phyloP scores from a whole-genome alignment of 2,329 filamentous ascomycete species.

The Claviceps capensis region DNA sequence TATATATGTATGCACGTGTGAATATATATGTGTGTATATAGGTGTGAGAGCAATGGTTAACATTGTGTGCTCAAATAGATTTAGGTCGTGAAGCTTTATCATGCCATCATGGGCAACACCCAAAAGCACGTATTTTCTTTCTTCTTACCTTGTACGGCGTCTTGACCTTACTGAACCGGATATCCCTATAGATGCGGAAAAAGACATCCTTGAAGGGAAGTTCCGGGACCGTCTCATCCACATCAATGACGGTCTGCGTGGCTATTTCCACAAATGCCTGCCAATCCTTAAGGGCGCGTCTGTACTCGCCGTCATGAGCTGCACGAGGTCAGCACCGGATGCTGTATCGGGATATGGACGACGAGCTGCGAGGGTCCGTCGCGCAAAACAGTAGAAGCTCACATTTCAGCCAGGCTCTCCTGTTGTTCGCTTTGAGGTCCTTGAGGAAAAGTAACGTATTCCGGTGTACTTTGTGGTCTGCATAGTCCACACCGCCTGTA shows the following conservation, averaged over 20 bases:
- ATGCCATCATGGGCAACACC: no score
- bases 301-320: constrained; percentile 73
- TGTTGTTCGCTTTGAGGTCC: constrained; percentile 47
- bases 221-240: constrained; percentile 74
- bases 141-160: constrained; percentile 71
- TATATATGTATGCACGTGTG: neutral
- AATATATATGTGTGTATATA: no score
- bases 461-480: constrained; percentile 37
- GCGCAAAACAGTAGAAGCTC: constrained; percentile 8
- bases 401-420: constrained; percentile 46
- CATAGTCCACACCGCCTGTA: constrained; percentile 28
- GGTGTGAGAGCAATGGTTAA: no score
- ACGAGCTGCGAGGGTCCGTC: no score
- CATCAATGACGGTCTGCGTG: constrained; percentile 54
- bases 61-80: no score
- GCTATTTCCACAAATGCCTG: constrained; percentile 62
- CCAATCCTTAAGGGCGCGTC: constrained; percentile 68
- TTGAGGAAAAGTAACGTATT: constrained; percentile 45
- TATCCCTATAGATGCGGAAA: constrained; percentile 77
- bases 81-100: no score
- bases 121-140: neutral
- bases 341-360: neutral
- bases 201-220: constrained; percentile 74
- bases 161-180: constrained; percentile 70
- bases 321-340: neutral